Evolutionary conservation across 306 rosid genomes (phyloP).

Genomic region (Trifolium repens): DNA sequence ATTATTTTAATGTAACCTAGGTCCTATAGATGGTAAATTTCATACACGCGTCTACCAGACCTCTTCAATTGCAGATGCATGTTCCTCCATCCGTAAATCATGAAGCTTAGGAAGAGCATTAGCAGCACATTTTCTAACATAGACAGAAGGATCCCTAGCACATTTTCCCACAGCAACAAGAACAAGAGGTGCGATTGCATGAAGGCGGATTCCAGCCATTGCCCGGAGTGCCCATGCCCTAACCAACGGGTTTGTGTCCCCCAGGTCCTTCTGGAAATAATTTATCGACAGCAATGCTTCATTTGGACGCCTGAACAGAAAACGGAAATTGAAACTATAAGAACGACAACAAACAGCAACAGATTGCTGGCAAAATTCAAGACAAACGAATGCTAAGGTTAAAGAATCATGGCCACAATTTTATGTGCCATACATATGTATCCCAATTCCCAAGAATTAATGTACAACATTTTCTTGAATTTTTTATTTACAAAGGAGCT

Average conservation of each 20-base stretch:
- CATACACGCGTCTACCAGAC: conserved; percentile 46
- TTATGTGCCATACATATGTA: background rate
- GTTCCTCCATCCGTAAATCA: conserved; percentile 88
- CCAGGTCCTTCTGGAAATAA: conserved; percentile 91
- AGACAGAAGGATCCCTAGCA: conserved; percentile 93
- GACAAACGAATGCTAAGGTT: background rate
- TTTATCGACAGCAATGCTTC: conserved; percentile 95
- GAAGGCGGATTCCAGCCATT: conserved; percentile 95
- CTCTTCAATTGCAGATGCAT: conserved; percentile 79
- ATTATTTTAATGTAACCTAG: conserved; percentile 10
- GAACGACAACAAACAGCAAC: conserved; percentile 15
- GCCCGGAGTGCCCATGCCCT: conserved; percentile 98
- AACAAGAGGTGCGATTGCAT: conserved; percentile 88
- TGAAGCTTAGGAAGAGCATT: conserved; percentile 95
- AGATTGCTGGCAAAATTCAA: background rate
- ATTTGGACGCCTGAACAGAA: conserved; percentile 80
- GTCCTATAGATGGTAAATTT: conserved; percentile 25
- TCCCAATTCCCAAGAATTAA: background rate
- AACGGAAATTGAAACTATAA: conserved; percentile 27
- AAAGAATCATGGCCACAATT: conserved; percentile 17
- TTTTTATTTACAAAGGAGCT: too few relatives aligned
- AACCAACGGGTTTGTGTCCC: conserved; percentile 83
- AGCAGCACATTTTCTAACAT: conserved; percentile 93
- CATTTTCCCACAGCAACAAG: conserved; percentile 87
- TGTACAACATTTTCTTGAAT: background rate